Conservation (phyloP, 1,284 basidiomycete species). For the Cryptococcus wingfieldii region DNA sequence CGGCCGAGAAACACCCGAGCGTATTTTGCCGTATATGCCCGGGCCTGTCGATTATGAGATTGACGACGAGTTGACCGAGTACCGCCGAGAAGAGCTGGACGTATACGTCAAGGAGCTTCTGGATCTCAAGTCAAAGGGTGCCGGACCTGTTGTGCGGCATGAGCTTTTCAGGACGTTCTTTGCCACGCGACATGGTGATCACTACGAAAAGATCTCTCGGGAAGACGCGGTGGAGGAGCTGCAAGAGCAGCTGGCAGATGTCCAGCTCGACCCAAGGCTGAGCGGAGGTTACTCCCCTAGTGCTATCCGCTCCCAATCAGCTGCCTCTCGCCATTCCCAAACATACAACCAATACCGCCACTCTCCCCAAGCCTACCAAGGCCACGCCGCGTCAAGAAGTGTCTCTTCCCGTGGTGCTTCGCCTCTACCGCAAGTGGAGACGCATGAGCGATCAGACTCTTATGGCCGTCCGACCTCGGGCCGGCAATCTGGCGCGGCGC, state of each 20-base stretch:
- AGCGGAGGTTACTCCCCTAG: neutral
- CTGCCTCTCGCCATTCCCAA: slow-evolving; percentile 25
- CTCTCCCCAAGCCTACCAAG: slow-evolving; percentile 11
- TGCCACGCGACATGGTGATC: slow-evolving; percentile 80
- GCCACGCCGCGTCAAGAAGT: slow-evolving; percentile 2
- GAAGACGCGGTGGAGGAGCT: slow-evolving; percentile 58
- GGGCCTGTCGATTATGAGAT: slow-evolving; percentile 76
- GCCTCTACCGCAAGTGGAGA: slow-evolving; percentile 29
- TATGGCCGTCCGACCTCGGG: slow-evolving; percentile 11
- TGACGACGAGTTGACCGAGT: slow-evolving; percentile 78
- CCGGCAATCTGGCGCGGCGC: slow-evolving; percentile 6
- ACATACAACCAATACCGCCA: slow-evolving; percentile 18
- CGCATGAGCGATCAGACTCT: slow-evolving; percentile 13
- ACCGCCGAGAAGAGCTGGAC: slow-evolving; percentile 77
- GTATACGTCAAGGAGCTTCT: slow-evolving; percentile 81
- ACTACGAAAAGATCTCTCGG: slow-evolving; percentile 64
- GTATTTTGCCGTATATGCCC: slow-evolving; percentile 93
- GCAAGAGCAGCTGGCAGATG: slow-evolving; percentile 51
- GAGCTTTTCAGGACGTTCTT: slow-evolving; percentile 79
- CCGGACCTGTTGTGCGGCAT: slow-evolving; percentile 76
- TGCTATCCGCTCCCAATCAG: slow-evolving; percentile 5
- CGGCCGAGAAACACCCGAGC: slow-evolving; percentile 48
- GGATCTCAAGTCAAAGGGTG: slow-evolving; percentile 60
- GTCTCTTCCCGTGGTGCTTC: slow-evolving; percentile 22
- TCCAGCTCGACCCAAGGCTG: slow-evolving; percentile 11